Conservation (phyloP, 768 basidiomycete genomes). For the Boletus barrowsii region DNA sequence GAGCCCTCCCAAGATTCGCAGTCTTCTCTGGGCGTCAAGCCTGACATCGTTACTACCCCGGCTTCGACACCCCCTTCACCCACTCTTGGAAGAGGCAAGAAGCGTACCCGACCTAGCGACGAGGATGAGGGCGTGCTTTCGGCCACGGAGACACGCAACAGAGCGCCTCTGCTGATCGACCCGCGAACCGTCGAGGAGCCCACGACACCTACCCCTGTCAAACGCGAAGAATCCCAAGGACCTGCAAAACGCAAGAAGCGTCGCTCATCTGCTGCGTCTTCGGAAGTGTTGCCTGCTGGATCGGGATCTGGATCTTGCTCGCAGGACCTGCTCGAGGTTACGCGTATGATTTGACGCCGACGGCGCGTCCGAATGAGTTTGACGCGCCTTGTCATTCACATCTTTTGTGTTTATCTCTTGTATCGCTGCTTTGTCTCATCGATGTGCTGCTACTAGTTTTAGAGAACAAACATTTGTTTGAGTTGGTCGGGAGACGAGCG, state of each 20-base stretch:
- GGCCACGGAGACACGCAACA: not conserved
- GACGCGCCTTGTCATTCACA: not conserved
- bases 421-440: not conserved
- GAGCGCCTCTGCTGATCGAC: not conserved
- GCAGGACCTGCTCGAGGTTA: constrained; percentile 1
- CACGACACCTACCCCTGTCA: not conserved
- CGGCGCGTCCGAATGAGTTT: not conserved
- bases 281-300: not conserved
- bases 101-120: constrained; percentile 14
- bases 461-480: not conserved
- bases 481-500: not conserved
- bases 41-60: not conserved
- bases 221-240: constrained; percentile 3
- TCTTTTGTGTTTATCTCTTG: not conserved
- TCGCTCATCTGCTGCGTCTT: not conserved
- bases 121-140: not conserved
- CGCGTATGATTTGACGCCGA: not conserved
- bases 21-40: not conserved
- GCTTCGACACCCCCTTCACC: constrained; percentile 11
- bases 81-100: constrained; percentile 8
- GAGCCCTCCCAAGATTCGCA: not conserved
- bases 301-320: not conserved
- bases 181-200: not conserved
- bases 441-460: not conserved
- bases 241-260: constrained; percentile 16